Conservation (phyloP, 345 rosid species). For the Rhodomyrtus tomentosa region DNA sequence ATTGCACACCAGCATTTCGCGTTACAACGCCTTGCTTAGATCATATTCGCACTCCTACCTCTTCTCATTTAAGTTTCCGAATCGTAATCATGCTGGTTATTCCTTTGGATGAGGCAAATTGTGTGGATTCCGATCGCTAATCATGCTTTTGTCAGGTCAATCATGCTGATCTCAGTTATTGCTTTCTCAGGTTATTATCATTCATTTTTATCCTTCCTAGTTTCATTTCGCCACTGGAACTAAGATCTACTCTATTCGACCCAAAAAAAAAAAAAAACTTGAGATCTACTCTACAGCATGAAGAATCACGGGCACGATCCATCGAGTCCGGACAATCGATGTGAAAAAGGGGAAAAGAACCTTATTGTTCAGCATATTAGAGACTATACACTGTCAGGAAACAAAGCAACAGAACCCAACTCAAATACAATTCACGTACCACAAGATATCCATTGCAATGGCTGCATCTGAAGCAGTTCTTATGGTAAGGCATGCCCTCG, state of each 20-base stretch:
- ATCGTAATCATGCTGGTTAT: background rate
- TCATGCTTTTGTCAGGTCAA: background rate
- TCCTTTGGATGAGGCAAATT: background rate
- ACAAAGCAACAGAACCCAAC: background rate
- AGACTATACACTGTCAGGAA: background rate
- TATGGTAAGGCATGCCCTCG: slow-evolving; percentile 83
- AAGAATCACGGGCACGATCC: background rate
- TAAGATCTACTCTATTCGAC: background rate
- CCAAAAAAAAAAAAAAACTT: too few species aligned
- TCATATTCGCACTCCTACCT: background rate
- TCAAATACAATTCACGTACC: slow-evolving; percentile 15
- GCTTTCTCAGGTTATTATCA: background rate
- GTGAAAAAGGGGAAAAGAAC: background rate
- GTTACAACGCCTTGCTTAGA: background rate
- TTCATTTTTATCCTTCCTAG: background rate
- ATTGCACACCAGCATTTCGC: background rate
- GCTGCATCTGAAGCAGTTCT: slow-evolving; percentile 81
- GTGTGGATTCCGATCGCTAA: background rate
- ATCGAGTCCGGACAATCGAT: too few species aligned
- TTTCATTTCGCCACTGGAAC: background rate
- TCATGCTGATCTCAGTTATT: background rate
- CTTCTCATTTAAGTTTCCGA: background rate
- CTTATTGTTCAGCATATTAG: background rate
- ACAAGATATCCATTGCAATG: slow-evolving; percentile 89
- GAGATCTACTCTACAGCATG: background rate